A percentile compares a stretch with the other conserved stretches of the same genome.
These are phyloP conservation scores for Paxillus ammoniavirescens DNA, from an alignment of 768 basidiomycete genomes.

Conservation along the genomic window DNA sequence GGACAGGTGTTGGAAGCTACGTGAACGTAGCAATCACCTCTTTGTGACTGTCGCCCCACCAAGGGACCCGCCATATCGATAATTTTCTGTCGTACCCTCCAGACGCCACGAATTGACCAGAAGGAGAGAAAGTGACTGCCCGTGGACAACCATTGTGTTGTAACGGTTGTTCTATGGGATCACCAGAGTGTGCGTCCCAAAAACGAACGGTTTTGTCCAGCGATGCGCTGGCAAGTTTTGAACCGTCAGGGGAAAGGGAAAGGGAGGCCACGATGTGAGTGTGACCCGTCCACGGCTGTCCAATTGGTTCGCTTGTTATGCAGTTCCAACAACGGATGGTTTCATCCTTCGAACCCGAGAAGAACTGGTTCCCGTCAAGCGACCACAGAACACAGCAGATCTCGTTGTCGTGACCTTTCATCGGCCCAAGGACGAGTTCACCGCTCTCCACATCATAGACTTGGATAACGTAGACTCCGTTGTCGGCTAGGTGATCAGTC, in stretches of 20 bases:
- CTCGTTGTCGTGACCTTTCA: not conserved
- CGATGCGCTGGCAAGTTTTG: slow-evolving; percentile 10
- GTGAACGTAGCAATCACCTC: too few species aligned
- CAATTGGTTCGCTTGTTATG: not conserved
- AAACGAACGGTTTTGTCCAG: slow-evolving; percentile 2
- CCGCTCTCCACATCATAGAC: not conserved
- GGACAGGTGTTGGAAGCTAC: too few species aligned
- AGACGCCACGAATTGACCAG: too few species aligned
- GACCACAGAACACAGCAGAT: slow-evolving; percentile 1
- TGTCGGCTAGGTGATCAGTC: too few species aligned
- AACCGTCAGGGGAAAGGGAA: slow-evolving; percentile 4
- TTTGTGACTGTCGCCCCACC: too few species aligned
- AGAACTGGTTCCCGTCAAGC: slow-evolving; percentile 2
- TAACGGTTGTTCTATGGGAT: not conserved
- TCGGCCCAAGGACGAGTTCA: not conserved
- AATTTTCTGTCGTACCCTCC: too few species aligned
- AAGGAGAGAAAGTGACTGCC: not conserved
- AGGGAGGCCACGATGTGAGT: not conserved
- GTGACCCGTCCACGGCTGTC: not conserved
- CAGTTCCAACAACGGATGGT: slow-evolving; percentile 13
- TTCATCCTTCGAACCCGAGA: not conserved
- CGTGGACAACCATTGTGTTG: fast-evolving
- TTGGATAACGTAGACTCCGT: not conserved
- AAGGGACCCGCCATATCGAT: too few species aligned
- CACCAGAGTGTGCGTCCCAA: slow-evolving; percentile 3